Evolutionary conservation across 2,329 filamentous ascomycete genomes (phyloP).

Genomic region (Ophiosphaerella herpotricha): DNA sequence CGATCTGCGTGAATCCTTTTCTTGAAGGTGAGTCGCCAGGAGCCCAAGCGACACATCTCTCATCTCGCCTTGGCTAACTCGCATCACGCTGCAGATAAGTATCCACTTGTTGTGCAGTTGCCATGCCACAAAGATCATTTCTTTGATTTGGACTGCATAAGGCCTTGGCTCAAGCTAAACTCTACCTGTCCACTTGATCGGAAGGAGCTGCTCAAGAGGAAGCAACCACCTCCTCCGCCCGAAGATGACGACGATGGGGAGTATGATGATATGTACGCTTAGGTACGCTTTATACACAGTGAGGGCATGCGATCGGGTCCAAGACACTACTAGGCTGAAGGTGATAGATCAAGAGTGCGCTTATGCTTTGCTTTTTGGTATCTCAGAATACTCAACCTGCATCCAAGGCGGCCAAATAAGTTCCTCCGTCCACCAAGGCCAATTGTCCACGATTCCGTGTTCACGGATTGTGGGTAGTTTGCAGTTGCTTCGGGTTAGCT

Average conservation of each 20-base stretch:
- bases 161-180: conserved; percentile 67
- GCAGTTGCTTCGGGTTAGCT: not conserved
- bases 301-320: conserved; percentile 10
- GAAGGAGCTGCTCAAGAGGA: conserved; percentile 61
- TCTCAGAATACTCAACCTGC: too few species aligned
- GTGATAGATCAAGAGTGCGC: not conserved
- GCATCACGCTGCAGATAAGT: conserved; percentile 49
- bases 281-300: conserved; percentile 7
- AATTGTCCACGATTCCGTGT: too few species aligned
- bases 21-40: conserved; percentile 55
- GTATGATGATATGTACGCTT: conserved; percentile 58
- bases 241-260: conserved; percentile 58
- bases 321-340: conserved; percentile 2
- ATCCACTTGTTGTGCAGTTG: conserved; percentile 66
- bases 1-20: conserved; percentile 65
- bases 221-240: conserved; percentile 49
- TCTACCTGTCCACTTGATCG: conserved; percentile 68
- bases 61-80: conserved; percentile 20
- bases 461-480: too few species aligned
- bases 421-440: not conserved
- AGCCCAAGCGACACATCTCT: not conserved
- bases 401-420: too few species aligned
- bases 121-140: conserved; percentile 66
- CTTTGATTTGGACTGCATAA: conserved; percentile 69
- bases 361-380: too few species aligned